phyloP scores from a whole-genome alignment of 495 filamentous ascomycete genomes.

The Platismatia glauca region DNA sequence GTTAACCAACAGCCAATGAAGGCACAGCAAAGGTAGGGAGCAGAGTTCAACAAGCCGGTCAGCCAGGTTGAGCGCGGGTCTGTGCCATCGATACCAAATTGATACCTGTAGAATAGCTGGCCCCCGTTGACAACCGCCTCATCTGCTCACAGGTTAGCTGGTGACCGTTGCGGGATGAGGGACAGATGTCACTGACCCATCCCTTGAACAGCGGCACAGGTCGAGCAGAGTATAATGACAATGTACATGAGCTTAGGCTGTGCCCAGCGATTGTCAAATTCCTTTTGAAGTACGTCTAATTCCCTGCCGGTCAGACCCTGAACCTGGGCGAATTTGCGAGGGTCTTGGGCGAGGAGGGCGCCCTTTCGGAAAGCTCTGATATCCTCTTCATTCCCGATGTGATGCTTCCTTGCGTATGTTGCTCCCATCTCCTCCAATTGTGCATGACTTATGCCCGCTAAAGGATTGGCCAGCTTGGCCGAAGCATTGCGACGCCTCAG shows the following conservation, averaged over 20 bases:
- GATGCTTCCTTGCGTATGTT: constrained; percentile 54
- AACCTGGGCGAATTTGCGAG: constrained; percentile 44
- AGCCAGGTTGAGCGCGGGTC: constrained; percentile 31
- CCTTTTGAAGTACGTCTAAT: constrained; percentile 47
- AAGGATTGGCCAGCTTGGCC: constrained; percentile 61
- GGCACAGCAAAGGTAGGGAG: constrained; percentile 71
- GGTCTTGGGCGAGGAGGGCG: constrained; percentile 58
- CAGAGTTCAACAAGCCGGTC: constrained; percentile 56
- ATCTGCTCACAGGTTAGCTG: constrained; percentile 44
- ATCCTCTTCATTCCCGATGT: constrained; percentile 48
- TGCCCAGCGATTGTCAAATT: constrained; percentile 61
- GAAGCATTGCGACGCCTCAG: constrained; percentile 44
- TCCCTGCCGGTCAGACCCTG: constrained; percentile 49
- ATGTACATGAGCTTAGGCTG: constrained; percentile 60
- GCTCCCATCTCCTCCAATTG: constrained; percentile 56
- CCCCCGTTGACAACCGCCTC: constrained; percentile 76
- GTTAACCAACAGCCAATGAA: constrained; percentile 77
- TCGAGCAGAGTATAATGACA: constrained; percentile 49
- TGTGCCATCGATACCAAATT: constrained; percentile 47
- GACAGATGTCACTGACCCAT: constrained; percentile 43
- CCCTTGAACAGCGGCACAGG: constrained; percentile 58
- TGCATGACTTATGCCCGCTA: constrained; percentile 51
- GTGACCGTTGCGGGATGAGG: constrained; percentile 13
- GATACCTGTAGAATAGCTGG: constrained; percentile 59
- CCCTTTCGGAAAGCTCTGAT: constrained; percentile 54